These are phyloP conservation scores for Berberis vulgaris DNA, from an alignment of 164 flowering plant genomes.

Conservation along the genomic window DNA sequence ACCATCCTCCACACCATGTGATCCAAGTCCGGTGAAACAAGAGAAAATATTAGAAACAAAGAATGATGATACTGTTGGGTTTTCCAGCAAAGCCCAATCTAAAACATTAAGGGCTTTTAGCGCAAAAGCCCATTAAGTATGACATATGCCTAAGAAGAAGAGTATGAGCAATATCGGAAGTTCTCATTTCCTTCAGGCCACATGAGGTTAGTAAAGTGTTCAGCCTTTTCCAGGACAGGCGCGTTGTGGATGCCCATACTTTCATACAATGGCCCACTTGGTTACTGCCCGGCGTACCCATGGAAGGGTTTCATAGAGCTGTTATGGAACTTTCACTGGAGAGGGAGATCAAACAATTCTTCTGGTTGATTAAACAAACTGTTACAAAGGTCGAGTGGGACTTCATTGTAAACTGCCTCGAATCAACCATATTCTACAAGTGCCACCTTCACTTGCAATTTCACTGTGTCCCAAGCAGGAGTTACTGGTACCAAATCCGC, in stretches of 20 bases:
- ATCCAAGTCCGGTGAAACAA: constrained; percentile 35
- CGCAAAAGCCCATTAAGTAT: neutral
- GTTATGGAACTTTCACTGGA: constrained; percentile 11
- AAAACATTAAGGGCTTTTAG: neutral
- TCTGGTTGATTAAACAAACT: neutral
- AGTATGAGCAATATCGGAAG: neutral
- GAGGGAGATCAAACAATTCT: too few species aligned
- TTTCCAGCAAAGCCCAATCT: neutral
- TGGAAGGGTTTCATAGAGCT: constrained; percentile 6
- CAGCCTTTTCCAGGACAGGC: neutral
- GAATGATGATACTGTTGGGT: constrained; percentile 23
- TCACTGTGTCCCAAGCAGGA: neutral
- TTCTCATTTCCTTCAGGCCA: constrained; percentile 1
- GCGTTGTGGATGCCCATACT: constrained; percentile 1
- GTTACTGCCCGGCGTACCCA: constrained; percentile 13
- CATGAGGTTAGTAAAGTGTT: neutral
- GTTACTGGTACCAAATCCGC: constrained; percentile 4
- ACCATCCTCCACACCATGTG: constrained; percentile 41
- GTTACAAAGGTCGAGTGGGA: constrained; percentile 12
- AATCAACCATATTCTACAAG: constrained; percentile 52
- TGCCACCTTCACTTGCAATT: constrained; percentile 24
- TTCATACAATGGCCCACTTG: neutral
- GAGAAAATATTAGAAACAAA: constrained; percentile 18
- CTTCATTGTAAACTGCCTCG: constrained; percentile 16
- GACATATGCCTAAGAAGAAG: neutral